Evolutionary conservation across 495 filamentous ascomycete species (phyloP), one percentile per base, ranked within the genome.

Genomic region (Penicillium lagena): DNA sequence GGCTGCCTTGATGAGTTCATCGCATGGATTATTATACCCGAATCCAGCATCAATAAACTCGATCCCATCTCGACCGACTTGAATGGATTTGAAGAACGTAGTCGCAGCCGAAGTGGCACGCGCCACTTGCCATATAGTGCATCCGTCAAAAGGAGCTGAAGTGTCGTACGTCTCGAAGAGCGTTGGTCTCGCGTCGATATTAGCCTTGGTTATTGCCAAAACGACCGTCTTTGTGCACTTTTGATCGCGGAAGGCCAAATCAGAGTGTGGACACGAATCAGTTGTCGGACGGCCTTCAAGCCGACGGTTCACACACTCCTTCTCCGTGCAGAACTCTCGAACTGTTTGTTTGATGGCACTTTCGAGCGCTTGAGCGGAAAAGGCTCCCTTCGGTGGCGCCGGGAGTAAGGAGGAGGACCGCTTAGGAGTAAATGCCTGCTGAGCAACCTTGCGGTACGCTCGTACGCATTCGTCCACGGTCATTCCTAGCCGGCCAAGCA

Each of bases 401-500:
- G 37, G 43, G 2, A 22, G 2, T 4, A 45, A 35, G 11, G 35
- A 36, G 4, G 33, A 22, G 1, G 36, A 36, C n/a, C 29, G 0
- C 43, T 43, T 12, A 45, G 12, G 47, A 46, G 49, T 22, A 59
- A 47, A 30, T 11, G 37, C 14, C 54, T 55, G 27, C 47, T 51
- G 9, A 47, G 59, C 69, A 33, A 78, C 66, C 14, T 56, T 44
- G 14, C 59, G 46, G 42, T 80, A 80, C 11, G 73, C 67, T 11
- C 62, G 53, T 32, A 78, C 61, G 40, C 68, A 76, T 46, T 78
- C 68, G 10, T 72, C 60, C 9, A 78, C 65, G 2, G 63, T 70
- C 73, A 80, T 78, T 28, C 68, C 60, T 9, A 79, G 53, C 11
- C 77, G 58, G 1, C 74, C 75, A 7, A 80, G 64, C 62, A 79